Conservation (phyloP, 352 stramenopile genomes). For the Globisporangium abappressorium region DNA sequence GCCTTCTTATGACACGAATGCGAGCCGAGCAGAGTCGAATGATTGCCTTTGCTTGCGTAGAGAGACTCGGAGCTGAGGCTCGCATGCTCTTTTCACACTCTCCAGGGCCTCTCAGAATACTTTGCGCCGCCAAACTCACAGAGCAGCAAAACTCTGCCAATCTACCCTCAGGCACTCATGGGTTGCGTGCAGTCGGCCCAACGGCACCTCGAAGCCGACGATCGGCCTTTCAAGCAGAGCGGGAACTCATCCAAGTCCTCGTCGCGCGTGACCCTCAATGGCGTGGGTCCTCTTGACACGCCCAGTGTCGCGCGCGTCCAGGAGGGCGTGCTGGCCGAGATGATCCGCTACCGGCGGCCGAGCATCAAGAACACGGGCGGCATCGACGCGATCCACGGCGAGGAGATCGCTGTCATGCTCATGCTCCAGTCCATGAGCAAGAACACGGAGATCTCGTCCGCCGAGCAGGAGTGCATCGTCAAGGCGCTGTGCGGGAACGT, state of each 20-base stretch:
- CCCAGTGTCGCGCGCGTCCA: slow-evolving; percentile 40
- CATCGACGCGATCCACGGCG: slow-evolving; percentile 28
- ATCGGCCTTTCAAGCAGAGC: not conserved
- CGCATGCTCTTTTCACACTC: not conserved
- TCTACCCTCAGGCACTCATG: not conserved
- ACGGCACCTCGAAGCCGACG: not conserved
- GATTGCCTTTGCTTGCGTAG: not conserved
- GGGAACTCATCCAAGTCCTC: not conserved
- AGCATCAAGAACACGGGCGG: slow-evolving; percentile 36
- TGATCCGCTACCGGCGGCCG: slow-evolving; percentile 37
- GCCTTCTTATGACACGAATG: not conserved
- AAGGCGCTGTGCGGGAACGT: slow-evolving; percentile 68
- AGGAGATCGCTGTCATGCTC: slow-evolving; percentile 31
- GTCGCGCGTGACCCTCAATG: no score
- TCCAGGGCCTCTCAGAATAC: not conserved
- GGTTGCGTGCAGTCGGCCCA: not conserved
- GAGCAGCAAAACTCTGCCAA: no score
- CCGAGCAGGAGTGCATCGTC: slow-evolving; percentile 46
- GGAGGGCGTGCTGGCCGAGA: slow-evolving; percentile 45
- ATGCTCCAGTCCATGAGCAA: slow-evolving; percentile 22
- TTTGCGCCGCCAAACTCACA: not conserved
- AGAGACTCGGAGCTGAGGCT: not conserved
- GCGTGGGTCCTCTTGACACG: slow-evolving; percentile 12
- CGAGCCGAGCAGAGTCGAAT: not conserved
- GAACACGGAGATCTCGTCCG: slow-evolving; percentile 25